Evolutionary conservation across 495 filamentous ascomycete species (phyloP).

Genomic region (Penicillium cosmopolitanum): DNA sequence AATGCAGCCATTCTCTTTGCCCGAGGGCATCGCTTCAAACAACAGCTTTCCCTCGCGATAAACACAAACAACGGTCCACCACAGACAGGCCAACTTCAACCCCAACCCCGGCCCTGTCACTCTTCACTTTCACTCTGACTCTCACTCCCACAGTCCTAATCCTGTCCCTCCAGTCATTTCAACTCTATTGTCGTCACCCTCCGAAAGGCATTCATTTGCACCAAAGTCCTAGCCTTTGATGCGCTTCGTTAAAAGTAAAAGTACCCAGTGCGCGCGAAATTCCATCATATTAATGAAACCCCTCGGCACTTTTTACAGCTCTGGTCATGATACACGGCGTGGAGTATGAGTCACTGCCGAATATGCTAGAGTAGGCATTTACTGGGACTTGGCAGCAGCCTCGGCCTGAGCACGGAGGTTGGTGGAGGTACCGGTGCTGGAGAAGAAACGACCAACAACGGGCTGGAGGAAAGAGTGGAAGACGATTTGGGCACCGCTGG

Average conservation of each 20-base stretch:
- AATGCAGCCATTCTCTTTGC: constrained; percentile 1
- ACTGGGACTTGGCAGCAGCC: constrained; percentile 61
- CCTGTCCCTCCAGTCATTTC: constrained; percentile 9
- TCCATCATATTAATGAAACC: background rate
- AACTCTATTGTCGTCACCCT: constrained; percentile 14
- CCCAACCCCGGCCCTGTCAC: constrained; percentile 12
- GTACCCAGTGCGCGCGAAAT: constrained; percentile 1
- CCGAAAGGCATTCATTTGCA: constrained; percentile 15
- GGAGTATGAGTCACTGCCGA: constrained; percentile 24
- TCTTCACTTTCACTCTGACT: background rate
- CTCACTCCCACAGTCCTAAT: background rate
- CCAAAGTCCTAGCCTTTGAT: constrained; percentile 9
- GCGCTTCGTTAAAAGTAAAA: constrained; percentile 9
- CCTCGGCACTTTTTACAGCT: constrained; percentile 2
- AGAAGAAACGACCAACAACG: constrained; percentile 88
- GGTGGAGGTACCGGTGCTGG: constrained; percentile 73
- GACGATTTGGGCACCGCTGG: constrained; percentile 90
- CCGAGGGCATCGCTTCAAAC: constrained; percentile 8
- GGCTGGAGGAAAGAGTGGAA: constrained; percentile 96
- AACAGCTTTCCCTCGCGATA: constrained; percentile 5
- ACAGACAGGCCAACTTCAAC: background rate
- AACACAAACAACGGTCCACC: constrained; percentile 11
- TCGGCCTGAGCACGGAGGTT: constrained; percentile 92
- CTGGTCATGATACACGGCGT: constrained; percentile 10
- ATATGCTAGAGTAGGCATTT: constrained; percentile 16